Evolutionary conservation across 208 protist genomes (phyloP), one percentile per base, ranked within the genome.

Genomic region (Acanthamoeba lugdunensis): DNA sequence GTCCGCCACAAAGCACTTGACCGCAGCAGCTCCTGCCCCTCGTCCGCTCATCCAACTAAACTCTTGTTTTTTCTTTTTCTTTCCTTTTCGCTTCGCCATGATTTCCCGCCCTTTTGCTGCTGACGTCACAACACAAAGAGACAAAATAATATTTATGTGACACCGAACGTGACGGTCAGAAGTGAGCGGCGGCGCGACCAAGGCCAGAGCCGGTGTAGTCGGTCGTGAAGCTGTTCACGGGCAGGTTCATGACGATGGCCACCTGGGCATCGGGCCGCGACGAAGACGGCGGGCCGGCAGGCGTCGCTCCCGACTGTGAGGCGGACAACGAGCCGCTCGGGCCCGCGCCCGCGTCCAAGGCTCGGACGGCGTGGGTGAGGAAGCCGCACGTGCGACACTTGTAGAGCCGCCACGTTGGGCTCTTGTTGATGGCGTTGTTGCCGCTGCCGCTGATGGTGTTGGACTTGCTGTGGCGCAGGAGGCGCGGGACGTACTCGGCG

Each of bases 361-460:
- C 41, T 16, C 50, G 91, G 16, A 95, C 58, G 45, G 95, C 95
- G 69, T 93, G 90, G 14, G 95, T 95, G 5, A 95, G 52, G 58
- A 96, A 96, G 9, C 95, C 61, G 48, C 95, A 96, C 7, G 90
- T 93, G 81, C 90, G 94, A 88, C 95, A 96, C 71, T 94, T 92
- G 73, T 61, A 96, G 28, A 96, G 25, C n/a, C 58, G 65, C 95
- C 95, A 96, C 23, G 93, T 95, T 9, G 58, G 63, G 28, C 73
- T 54, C 13, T 30, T 25, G n/a, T 7, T 16, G 30, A 25, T 6
- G 21, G 4, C 25, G 69, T 18, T 28, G 23, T 18, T 25, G 33
- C 23, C 56, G 67, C 30, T 88, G 37, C 52, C 67, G 56, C 6
- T 18, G 11, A 56, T 56, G 52, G 25, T 88, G n/a, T 41, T 56